These are phyloP conservation scores for Lumnitzera littorea DNA, from an alignment of 345 rosid species.

Conservation along the genomic window DNA sequence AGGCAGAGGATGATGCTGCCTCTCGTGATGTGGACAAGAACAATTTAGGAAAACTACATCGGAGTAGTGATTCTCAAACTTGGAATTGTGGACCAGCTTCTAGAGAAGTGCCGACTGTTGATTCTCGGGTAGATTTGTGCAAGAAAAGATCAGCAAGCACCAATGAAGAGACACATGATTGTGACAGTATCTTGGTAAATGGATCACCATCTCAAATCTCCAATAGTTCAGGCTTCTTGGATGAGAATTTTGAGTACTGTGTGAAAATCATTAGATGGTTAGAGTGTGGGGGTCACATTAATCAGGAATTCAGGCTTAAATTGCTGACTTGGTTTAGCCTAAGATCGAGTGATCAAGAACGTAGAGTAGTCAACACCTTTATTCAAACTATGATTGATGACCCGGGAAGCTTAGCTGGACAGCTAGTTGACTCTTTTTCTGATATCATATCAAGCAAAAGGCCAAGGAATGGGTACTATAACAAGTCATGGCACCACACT, in stretches of 20 bases:
- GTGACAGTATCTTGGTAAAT: conserved; percentile 71
- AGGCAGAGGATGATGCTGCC: conserved; percentile 63
- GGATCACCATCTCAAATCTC: conserved; percentile 53
- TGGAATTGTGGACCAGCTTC: conserved; percentile 34
- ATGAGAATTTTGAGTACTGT: conserved; percentile 75
- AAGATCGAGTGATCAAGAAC: conserved; percentile 74
- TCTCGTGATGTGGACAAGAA: conserved; percentile 57
- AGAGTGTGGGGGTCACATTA: conserved; percentile 79
- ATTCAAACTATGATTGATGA: conserved; percentile 82
- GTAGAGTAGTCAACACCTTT: conserved; percentile 82
- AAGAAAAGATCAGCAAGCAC: conserved; percentile 48
- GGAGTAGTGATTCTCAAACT: conserved; percentile 49
- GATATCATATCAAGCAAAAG: conserved; percentile 72
- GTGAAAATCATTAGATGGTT: conserved; percentile 77
- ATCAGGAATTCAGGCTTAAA: conserved; percentile 73
- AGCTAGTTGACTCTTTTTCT: conserved; percentile 75
- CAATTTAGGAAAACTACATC: conserved; percentile 46
- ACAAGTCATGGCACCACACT: conserved; percentile 58
- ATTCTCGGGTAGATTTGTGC: conserved; percentile 52
- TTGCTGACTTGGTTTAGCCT: conserved; percentile 94
- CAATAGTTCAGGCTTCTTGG: conserved; percentile 45
- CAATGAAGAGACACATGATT: conserved; percentile 65
- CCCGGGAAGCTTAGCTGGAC: conserved; percentile 86
- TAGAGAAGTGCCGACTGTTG: conserved; percentile 37
- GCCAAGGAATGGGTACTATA: conserved; percentile 53